These are phyloP conservation scores for Sistotremastrum suecicum DNA, from an alignment of 768 basidiomycete species.

Conservation along the genomic window DNA sequence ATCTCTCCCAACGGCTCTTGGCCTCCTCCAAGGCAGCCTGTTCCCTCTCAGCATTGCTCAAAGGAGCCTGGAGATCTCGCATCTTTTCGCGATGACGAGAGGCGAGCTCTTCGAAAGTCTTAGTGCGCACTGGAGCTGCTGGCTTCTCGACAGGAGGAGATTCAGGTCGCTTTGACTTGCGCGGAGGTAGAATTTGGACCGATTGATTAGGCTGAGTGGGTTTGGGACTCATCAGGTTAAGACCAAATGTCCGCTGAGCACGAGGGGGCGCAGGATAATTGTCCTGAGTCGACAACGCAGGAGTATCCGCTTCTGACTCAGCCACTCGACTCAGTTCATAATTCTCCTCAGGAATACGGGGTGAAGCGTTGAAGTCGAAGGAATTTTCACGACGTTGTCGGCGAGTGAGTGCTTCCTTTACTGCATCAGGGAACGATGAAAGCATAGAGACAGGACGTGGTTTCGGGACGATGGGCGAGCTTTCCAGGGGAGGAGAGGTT, in stretches of 20 bases:
- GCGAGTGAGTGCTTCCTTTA: constrained; percentile 56
- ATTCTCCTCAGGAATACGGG: constrained; percentile 25
- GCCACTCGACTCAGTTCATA: constrained; percentile 17
- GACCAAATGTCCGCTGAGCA: not conserved
- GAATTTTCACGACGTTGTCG: constrained; percentile 63
- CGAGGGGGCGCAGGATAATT: constrained; percentile 3
- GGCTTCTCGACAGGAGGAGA: constrained; percentile 32
- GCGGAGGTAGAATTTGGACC: constrained; percentile 26
- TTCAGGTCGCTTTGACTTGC: constrained; percentile 13
- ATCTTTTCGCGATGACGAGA: constrained; percentile 80
- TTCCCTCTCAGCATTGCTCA: constrained; percentile 71
- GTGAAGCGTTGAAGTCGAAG: constrained; percentile 21
- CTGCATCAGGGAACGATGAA: constrained; percentile 50
- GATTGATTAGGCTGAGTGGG: not conserved
- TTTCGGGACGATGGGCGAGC: constrained; percentile 29
- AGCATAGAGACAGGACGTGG: constrained; percentile 23
- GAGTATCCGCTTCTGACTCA: not conserved
- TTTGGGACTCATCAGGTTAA: not conserved
- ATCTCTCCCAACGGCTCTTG: constrained; percentile 69
- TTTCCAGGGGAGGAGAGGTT: constrained; percentile 62
- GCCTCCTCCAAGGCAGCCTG: constrained; percentile 65
- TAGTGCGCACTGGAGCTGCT: constrained; percentile 37
- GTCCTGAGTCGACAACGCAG: constrained; percentile 11
- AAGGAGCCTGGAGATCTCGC: constrained; percentile 64
- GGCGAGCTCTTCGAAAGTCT: constrained; percentile 78